phyloP scores from a whole-genome alignment of 2,329 filamentous ascomycete genomes.

The Fusarium caatingaense region DNA sequence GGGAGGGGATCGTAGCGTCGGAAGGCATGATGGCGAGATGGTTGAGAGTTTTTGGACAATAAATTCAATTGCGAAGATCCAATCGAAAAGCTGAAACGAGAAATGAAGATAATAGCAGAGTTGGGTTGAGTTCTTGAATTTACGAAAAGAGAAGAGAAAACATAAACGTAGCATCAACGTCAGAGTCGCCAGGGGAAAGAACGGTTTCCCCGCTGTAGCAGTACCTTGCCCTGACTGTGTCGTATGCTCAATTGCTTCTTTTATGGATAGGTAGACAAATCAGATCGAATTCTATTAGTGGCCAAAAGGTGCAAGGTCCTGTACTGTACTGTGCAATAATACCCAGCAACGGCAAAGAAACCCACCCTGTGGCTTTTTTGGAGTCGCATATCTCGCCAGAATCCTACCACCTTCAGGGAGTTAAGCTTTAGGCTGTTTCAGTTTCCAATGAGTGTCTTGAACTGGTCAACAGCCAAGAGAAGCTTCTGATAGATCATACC shows the following conservation, averaged over 20 bases:
- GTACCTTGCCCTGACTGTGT: neutral
- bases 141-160: constrained; percentile 1
- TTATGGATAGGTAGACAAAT: constrained; percentile 11
- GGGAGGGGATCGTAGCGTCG: constrained; percentile 31
- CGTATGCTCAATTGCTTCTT: constrained; percentile 36
- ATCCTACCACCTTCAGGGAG: neutral
- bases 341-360: constrained; percentile 9
- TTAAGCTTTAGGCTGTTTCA: neutral
- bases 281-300: constrained; percentile 10
- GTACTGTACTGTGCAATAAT: neutral
- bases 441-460: neutral
- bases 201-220: constrained; percentile 28
- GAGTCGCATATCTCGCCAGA: constrained; percentile 11
- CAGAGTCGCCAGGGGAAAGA: constrained; percentile 20
- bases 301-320: neutral
- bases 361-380: constrained; percentile 20
- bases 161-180: constrained; percentile 27
- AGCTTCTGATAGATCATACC: neutral
- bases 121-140: neutral
- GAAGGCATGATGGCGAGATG: constrained; percentile 29
- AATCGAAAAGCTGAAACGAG: neutral
- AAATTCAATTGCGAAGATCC: neutral
- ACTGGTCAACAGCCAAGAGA: neutral
- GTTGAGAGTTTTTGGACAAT: neutral
- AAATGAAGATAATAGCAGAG: neutral